Evolutionary conservation across 768 basidiomycete genomes (phyloP).

Genomic region (Tricholoma saponaceum): DNA sequence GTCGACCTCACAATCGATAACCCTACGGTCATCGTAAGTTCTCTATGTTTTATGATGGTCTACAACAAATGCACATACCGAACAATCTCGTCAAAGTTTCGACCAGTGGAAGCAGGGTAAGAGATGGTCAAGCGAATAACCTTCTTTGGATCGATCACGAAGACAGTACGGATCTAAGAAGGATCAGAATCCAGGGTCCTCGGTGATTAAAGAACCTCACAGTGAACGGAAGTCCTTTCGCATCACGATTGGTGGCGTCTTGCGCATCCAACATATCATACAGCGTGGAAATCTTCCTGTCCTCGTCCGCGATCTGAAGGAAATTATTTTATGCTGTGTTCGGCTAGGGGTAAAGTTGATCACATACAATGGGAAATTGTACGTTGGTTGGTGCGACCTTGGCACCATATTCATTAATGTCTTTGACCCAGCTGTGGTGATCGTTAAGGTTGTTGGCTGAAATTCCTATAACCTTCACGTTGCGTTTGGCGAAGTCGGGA

Average conservation of each 20-base stretch:
- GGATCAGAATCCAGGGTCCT: neutral
- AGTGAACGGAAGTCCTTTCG: slow-evolving; percentile 91
- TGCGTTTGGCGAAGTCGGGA: slow-evolving; percentile 79
- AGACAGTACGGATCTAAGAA: slow-evolving; percentile 88
- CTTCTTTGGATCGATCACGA: slow-evolving; percentile 96
- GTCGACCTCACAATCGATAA: slow-evolving; percentile 60
- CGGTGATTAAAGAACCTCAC: slow-evolving; percentile 30
- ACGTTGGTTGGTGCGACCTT: slow-evolving; percentile 69
- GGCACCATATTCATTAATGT: slow-evolving; percentile 79
- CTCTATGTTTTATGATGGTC: slow-evolving; percentile 4
- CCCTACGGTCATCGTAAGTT: slow-evolving; percentile 31
- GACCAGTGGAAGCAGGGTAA: slow-evolving; percentile 95
- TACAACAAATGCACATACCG: slow-evolving; percentile 27
- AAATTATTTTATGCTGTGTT: neutral
- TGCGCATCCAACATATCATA: slow-evolving; percentile 98
- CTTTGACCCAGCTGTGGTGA: slow-evolving; percentile 86
- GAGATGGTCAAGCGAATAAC: slow-evolving; percentile 84
- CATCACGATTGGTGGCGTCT: slow-evolving; percentile 85
- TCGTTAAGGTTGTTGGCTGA: slow-evolving; percentile 86
- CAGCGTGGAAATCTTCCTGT: slow-evolving; percentile 77
- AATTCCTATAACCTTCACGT: slow-evolving; percentile 91
- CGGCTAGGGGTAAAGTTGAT: neutral
- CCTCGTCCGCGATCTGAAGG: slow-evolving; percentile 82
- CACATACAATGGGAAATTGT: slow-evolving; percentile 87
- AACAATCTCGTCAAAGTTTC: slow-evolving; percentile 75